phyloP scores from a whole-genome alignment of 768 basidiomycete species.

The Lactarius sp. region DNA sequence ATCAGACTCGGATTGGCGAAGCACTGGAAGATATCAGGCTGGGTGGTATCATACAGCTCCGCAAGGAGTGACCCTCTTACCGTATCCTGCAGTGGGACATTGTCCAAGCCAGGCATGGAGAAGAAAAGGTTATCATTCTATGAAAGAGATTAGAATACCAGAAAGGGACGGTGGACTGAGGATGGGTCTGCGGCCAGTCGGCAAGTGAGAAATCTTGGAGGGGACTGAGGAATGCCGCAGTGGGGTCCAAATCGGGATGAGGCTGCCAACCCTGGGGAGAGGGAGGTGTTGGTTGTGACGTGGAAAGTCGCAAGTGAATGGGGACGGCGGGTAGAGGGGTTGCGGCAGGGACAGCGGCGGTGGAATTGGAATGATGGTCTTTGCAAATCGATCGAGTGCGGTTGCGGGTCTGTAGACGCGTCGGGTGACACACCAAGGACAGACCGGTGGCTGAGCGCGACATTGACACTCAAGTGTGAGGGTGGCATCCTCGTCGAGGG shows the following conservation, averaged over 20 bases:
- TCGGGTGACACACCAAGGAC: slow-evolving; percentile 6
- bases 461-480: neutral
- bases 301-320: neutral
- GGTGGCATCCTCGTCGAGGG: neutral
- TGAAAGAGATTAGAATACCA: neutral
- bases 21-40: neutral
- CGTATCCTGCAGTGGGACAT: neutral
- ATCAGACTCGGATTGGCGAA: neutral
- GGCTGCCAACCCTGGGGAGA: slow-evolving; percentile 2
- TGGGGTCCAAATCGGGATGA: neutral
- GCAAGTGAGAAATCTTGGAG: too few species aligned
- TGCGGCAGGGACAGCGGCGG: neutral
- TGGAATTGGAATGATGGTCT: neutral
- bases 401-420: neutral
- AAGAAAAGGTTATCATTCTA: slow-evolving; percentile 3
- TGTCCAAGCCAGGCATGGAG: slow-evolving; percentile 2
- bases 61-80: neutral
- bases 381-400: too few species aligned
- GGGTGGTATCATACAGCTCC: neutral
- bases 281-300: neutral
- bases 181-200: neutral
- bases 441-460: neutral
- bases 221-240: neutral
- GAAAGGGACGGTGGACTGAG: neutral
- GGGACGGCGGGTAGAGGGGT: neutral